These are phyloP conservation scores for Umbilicus rupestris DNA, from an alignment of 164 flowering plant species.

Conservation along the genomic window DNA sequence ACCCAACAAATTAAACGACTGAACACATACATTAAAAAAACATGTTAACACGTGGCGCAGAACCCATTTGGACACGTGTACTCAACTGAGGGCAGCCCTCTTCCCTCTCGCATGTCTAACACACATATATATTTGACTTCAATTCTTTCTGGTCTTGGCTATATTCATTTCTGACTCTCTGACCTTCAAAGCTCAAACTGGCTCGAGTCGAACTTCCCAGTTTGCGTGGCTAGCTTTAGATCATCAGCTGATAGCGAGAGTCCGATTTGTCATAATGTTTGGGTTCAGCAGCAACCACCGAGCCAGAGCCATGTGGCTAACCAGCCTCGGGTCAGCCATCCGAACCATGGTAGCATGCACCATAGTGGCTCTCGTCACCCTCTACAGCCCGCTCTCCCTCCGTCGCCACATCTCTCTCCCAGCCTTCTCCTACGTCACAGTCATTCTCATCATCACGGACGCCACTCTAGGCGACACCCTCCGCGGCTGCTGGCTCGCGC, in stretches of 20 bases:
- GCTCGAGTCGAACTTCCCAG: no score
- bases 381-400: conserved; percentile 41
- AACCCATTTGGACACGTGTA: not conserved
- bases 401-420: conserved; percentile 38
- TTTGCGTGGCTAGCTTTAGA: not conserved
- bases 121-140: not conserved
- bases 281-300: conserved; percentile 11
- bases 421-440: conserved; percentile 61
- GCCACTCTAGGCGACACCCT: conserved; percentile 64
- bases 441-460: conserved; percentile 40
- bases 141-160: not conserved
- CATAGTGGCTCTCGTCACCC: conserved; percentile 46
- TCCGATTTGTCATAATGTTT: not conserved
- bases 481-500: conserved; percentile 44
- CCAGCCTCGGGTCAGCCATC: conserved; percentile 42
- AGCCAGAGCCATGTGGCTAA: conserved; percentile 36
- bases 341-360: conserved; percentile 62
- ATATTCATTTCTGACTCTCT: not conserved
- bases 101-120: not conserved
- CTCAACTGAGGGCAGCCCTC: not conserved
- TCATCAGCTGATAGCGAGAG: not conserved
- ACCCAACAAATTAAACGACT: no score
- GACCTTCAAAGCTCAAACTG: not conserved
- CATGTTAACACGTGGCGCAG: not conserved
- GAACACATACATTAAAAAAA: no score